Percentiles rank a stretch among this genome's conserved stretches.
Evolutionary conservation across 176 grass and related monocot species (phyloP).

Genomic region (Coix lacrymajobi): DNA sequence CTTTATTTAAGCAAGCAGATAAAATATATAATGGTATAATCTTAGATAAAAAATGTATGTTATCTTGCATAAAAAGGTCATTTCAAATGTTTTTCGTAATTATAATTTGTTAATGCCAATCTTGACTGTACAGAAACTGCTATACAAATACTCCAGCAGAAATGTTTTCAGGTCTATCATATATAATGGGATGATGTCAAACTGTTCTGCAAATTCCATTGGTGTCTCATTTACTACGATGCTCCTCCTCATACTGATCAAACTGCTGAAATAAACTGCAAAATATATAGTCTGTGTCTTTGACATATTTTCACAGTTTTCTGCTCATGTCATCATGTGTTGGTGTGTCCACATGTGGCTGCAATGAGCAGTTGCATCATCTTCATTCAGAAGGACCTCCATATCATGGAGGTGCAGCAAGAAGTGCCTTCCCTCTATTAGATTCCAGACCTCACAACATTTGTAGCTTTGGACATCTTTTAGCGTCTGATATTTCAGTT

Average conservation of each 20-base stretch:
- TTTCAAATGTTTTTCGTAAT: too few relatives aligned
- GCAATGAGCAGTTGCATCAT: constrained; percentile 75
- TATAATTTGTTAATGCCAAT: too few relatives aligned
- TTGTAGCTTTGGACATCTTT: too few relatives aligned
- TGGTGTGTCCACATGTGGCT: constrained; percentile 35
- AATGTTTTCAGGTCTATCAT: too few relatives aligned
- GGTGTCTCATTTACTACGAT: neutral
- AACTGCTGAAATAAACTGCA: neutral
- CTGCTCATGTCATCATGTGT: neutral
- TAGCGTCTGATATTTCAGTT: too few relatives aligned
- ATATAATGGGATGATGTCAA: neutral
- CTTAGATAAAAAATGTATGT: too few relatives aligned
- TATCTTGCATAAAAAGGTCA: too few relatives aligned
- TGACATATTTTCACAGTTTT: neutral
- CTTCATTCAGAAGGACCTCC: constrained; percentile 72
- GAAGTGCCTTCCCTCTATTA: constrained; percentile 31
- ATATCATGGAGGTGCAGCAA: constrained; percentile 58
- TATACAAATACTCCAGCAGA: neutral
- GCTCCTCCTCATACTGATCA: neutral
- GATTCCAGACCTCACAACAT: too few relatives aligned
- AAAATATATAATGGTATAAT: too few relatives aligned
- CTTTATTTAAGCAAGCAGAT: neutral
- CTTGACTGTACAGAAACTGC: too few relatives aligned
- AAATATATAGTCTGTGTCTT: neutral
- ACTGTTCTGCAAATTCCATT: neutral